phyloP scores from a whole-genome alignment of 495 filamentous ascomycete genomes.

The Aspergillus olivimuriae region DNA sequence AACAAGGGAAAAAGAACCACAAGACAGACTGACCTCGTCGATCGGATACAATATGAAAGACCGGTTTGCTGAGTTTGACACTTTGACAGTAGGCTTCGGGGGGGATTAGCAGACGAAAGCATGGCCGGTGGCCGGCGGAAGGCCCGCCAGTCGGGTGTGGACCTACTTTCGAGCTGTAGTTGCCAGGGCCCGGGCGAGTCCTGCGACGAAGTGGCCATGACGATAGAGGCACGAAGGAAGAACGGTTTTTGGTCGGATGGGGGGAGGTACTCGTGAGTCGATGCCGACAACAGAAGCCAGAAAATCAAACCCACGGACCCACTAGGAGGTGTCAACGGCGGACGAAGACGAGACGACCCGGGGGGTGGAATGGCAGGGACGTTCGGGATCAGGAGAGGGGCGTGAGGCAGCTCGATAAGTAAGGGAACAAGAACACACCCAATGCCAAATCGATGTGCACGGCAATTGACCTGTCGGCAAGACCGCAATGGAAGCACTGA shows the following conservation, averaged over 20 bases:
- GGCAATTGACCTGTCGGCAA: too few relatives aligned
- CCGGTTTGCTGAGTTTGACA: slow-evolving; percentile 47
- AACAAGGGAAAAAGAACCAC: not conserved
- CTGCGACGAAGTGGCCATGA: slow-evolving; percentile 26
- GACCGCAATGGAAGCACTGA: too few relatives aligned
- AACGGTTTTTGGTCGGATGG: not conserved
- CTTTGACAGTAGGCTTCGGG: slow-evolving; percentile 54
- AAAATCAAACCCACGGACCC: too few relatives aligned
- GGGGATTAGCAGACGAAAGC: slow-evolving; percentile 11
- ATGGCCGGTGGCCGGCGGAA: slow-evolving; percentile 6
- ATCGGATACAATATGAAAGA: slow-evolving; percentile 70
- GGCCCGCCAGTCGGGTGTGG: slow-evolving; percentile 18
- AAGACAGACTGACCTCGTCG: slow-evolving; percentile 54
- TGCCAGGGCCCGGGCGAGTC: slow-evolving; percentile 38
- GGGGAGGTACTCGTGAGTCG: too few relatives aligned
- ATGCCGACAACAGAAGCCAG: too few relatives aligned
- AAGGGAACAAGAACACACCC: too few relatives aligned
- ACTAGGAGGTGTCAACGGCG: too few relatives aligned
- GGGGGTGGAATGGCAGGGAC: too few relatives aligned
- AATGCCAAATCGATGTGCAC: too few relatives aligned
- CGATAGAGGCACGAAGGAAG: slow-evolving; percentile 5
- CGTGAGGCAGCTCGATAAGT: too few relatives aligned
- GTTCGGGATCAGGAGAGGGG: too few relatives aligned
- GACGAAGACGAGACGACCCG: too few relatives aligned
- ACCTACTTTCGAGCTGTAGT: slow-evolving; percentile 46